Conservation (phyloP, 2,329 filamentous ascomycete species). For the Cladosporium sp. region DNA sequence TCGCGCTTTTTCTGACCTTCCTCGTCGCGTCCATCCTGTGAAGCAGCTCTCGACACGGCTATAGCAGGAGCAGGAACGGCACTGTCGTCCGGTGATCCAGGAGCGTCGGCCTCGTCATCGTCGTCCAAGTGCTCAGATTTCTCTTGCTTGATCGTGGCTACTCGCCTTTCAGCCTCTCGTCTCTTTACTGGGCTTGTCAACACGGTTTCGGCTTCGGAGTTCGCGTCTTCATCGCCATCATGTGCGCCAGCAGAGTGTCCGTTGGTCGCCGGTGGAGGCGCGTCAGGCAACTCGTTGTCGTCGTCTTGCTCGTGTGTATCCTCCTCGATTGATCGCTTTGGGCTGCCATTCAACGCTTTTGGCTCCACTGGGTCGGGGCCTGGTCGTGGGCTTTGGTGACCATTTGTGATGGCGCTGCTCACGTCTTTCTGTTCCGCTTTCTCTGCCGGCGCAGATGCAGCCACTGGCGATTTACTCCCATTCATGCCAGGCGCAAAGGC, state of each 20-base stretch:
- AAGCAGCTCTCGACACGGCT: slow-evolving; percentile 28
- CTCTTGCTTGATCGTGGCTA: slow-evolving; percentile 16
- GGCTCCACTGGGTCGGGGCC: slow-evolving; percentile 18
- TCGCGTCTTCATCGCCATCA: slow-evolving; percentile 40
- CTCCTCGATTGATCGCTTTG: slow-evolving; percentile 24
- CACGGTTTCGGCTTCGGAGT: slow-evolving; percentile 55
- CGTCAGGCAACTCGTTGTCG: slow-evolving; percentile 20
- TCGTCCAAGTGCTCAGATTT: slow-evolving; percentile 25
- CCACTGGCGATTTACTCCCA: slow-evolving; percentile 34
- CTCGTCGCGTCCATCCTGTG: slow-evolving; percentile 12
- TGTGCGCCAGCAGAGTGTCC: slow-evolving; percentile 14
- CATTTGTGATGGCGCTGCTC: slow-evolving; percentile 1
- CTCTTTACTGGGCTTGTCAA: slow-evolving; percentile 48
- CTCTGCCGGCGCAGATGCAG: slow-evolving; percentile 23
- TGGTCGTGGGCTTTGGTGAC: slow-evolving; percentile 11
- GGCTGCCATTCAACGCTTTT: slow-evolving; percentile 22
- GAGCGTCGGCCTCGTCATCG: slow-evolving; percentile 36
- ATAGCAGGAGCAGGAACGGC: slow-evolving; percentile 31
- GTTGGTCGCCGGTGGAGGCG: slow-evolving; percentile 17
- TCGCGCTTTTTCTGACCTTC: slow-evolving; percentile 4
- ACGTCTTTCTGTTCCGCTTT: neutral
- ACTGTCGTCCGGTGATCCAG: slow-evolving; percentile 30
- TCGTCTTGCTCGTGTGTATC: neutral
- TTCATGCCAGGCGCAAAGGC: slow-evolving; percentile 31
- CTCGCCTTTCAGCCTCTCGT: slow-evolving; percentile 39